phyloP scores from a whole-genome alignment of 164 flowering plant species.

The Vitis labrusca region DNA sequence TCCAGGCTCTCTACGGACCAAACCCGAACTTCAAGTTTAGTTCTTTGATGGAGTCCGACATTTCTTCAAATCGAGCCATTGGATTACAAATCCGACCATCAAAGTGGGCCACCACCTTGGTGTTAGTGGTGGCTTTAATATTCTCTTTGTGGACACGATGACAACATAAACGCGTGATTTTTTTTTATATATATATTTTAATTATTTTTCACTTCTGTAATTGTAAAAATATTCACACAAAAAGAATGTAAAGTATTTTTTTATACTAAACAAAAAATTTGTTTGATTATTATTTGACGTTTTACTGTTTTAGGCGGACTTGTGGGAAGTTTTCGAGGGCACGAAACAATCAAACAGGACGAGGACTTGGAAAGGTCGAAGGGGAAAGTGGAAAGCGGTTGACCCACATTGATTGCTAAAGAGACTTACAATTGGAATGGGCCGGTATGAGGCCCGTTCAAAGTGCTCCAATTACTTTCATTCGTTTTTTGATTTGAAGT shows the following conservation, averaged over 20 bases:
- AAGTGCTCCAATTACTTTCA: too few species aligned
- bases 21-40: slow-evolving; percentile 49
- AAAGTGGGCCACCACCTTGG: slow-evolving; percentile 5
- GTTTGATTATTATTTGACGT: too few species aligned
- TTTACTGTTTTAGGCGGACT: too few species aligned
- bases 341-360: too few species aligned
- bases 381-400: too few species aligned
- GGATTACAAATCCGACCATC: neutral
- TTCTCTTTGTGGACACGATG: neutral
- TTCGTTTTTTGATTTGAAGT: too few species aligned
- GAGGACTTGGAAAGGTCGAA: too few species aligned
- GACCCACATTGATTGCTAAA: too few species aligned
- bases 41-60: slow-evolving; percentile 35
- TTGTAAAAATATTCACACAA: neutral
- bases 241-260: neutral
- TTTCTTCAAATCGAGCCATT: slow-evolving; percentile 11
- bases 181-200: neutral
- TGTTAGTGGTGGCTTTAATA: slow-evolving; percentile 2
- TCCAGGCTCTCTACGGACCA: slow-evolving; percentile 58
- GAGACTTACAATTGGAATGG: too few species aligned
- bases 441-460: too few species aligned
- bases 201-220: neutral
- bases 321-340: too few species aligned
- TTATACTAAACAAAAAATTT: neutral
- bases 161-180: too few species aligned